These are phyloP conservation scores for Terfezia claveryi DNA, from an alignment of 495 filamentous ascomycete genomes.

Conservation along the genomic window DNA sequence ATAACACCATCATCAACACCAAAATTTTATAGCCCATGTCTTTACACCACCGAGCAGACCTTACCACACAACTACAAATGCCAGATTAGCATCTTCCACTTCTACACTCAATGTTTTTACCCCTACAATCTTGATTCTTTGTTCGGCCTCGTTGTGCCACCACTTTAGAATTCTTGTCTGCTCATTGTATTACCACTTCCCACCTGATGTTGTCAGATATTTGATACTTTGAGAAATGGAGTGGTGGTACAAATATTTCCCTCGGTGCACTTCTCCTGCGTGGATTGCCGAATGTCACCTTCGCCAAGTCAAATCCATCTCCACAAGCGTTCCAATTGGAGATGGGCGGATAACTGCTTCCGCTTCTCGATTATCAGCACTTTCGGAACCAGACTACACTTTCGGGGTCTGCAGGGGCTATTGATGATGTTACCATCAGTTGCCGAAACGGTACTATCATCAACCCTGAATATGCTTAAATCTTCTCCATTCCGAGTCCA, in stretches of 20 bases:
- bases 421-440: no score
- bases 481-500: conserved; percentile 79
- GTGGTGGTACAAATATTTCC: conserved; percentile 70
- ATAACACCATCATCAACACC: no score
- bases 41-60: conserved; percentile 26
- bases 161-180: conserved; percentile 46
- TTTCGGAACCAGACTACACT: no score
- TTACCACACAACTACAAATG: conserved; percentile 23
- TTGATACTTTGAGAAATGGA: conserved; percentile 63
- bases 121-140: conserved; percentile 57
- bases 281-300: conserved; percentile 40
- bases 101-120: conserved; percentile 36
- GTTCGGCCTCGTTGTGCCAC: conserved; percentile 77
- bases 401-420: no score
- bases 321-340: conserved; percentile 48
- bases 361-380: conserved; percentile 68
- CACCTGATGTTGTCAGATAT: conserved; percentile 48
- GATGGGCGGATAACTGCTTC: conserved; percentile 80
- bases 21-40: no score
- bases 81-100: conserved; percentile 39
- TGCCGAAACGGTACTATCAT: conserved; percentile 47
- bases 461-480: conserved; percentile 64
- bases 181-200: conserved; percentile 66
- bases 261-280: conserved; percentile 44
- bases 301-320: conserved; percentile 57